Evolutionary conservation across 495 filamentous ascomycete genomes (phyloP), one percentile per base, ranked within the genome.

Genomic region (Talaromyces ruber): DNA sequence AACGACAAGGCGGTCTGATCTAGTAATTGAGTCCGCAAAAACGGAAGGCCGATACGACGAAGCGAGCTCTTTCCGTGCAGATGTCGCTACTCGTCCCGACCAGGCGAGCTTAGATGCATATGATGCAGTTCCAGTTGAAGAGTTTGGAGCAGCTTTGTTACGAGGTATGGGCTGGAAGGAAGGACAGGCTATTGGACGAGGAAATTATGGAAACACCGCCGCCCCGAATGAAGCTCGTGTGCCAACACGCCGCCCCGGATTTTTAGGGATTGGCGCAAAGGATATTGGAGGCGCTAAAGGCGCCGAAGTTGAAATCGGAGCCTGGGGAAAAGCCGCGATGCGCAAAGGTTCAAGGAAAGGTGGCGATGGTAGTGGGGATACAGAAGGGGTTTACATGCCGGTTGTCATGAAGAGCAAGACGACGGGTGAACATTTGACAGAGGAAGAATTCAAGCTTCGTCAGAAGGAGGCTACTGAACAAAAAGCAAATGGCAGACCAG

Each of bases 121-220:
- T 73, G 86, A 84, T 28, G 84, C 87, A 4, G 83, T 96, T 11
- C 93, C 95, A 0, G 91, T 98, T 37, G 94, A 97, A 63, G 91
- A 96, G 62, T 99, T 98, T 67, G 94, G 93, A 32, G 87, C 90
- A 24, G 91, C 90, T 2, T 74, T 98, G 57, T 81, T 99, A 26
- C 83, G 91, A 6, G 90, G 91, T 11, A 95, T 97, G 86, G 94
- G 94, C 4, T 97, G 93, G 93, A 89, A 89, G 67, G 90, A 97
- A 62, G 93, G 93, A 1, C 84, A 93, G 62, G 72, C 81, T 22
- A 75, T 90, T 26, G 87, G 86, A 6, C 81, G 82, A 69, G 80
- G 83, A 12, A 75, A 80, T 21, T 80, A 78, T 58, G 74, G 76
- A 22, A 57, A 66, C 2, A 68, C 66, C 50, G 57, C 65, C 12